Evolutionary conservation across 2,329 filamentous ascomycete species (phyloP), one percentile per base, ranked within the genome.

Genomic region (Arthroderma sp.): DNA sequence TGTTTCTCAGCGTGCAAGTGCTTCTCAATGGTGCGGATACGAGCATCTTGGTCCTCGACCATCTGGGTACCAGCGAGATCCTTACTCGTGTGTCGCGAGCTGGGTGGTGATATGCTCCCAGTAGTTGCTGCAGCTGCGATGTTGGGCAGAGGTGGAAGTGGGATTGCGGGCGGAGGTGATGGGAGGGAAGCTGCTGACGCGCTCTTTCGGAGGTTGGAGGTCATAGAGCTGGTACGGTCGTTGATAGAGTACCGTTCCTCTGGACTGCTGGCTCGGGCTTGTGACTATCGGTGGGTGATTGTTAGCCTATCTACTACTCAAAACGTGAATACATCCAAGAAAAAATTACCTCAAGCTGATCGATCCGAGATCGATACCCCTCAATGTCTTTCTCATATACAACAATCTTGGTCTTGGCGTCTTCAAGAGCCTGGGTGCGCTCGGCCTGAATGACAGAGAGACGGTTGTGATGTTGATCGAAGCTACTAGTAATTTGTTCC

Each of bases 1-100:
- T 96, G 89, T 61, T 94, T 94, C 71, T 98, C 91, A 3, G 91
- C 91, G 52, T 84, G 83, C 27, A 98, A 75, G 59, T 96, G 87
- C 70, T 95, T 96, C 71, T 98, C 89, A 50, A 98, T 94, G 5
- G 86, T 93, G 48, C 84, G 81, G 59, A 98, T 93, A 51, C 88
- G 87, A 37, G 85, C 84, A 61, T 98, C 91, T 62, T 95, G 88
- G 55, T 98, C 91, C 58, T 96, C 89, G 48, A 89, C 85, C 52
- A 94, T 85, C 57, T 95, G 88, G 41, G 81, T 77, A 47, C 81
- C 75, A 42, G 81, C 72, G 46, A 79, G 75, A 56, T 94, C 86
- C 61, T 91, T 93, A 71, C 86, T 93, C 11, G 78, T 73, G 47
- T 88, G 85, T 7, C 86, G 74, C 36, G 78, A 79, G 51, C 69